A percentile compares a stretch with the other conserved stretches of the same genome.
phyloP scores from a whole-genome alignment of 1,284 basidiomycete species.

The Ganoderma sp. region DNA sequence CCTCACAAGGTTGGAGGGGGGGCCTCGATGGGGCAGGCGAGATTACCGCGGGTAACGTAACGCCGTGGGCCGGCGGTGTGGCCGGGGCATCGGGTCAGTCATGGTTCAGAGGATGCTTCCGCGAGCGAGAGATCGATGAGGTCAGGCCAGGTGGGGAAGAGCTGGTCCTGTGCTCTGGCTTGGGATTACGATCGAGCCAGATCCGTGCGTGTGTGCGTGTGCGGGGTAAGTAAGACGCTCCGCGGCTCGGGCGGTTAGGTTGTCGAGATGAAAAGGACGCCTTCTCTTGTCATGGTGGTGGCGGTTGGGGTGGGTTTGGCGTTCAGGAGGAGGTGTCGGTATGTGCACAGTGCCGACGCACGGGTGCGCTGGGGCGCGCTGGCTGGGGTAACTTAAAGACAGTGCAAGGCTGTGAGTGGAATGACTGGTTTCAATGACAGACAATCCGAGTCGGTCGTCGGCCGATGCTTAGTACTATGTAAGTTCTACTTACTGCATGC shows the following conservation, averaged over 20 bases:
- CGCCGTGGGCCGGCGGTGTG: not conserved
- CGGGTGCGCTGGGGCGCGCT: not conserved
- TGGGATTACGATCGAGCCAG: conserved; percentile 1
- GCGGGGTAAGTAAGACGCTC: conserved; percentile 9
- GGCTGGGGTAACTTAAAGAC: not conserved
- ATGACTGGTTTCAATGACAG: not conserved
- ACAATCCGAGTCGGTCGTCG: not conserved
- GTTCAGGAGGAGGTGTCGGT: not conserved
- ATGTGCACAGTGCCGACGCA: not conserved
- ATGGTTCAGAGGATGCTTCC: conserved; percentile 6
- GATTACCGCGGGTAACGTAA: conserved; percentile 11
- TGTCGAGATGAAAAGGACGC: conserved; percentile 4
- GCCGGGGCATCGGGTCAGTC: not conserved
- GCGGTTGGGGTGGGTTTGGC: not conserved
- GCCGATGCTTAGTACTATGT: not conserved
- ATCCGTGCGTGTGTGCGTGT: not conserved
- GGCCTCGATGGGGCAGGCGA: not conserved
- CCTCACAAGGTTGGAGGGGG: conserved; percentile 6
- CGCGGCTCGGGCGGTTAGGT: not conserved
- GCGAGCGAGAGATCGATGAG: not conserved
- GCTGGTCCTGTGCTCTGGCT: not conserved
- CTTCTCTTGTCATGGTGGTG: not conserved
- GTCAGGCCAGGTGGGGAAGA: not conserved
- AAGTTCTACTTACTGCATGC: not conserved
- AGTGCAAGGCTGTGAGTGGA: not conserved